These are phyloP conservation scores for Aspergillus hortae DNA, from an alignment of 2,329 filamentous ascomycete genomes.

Conservation along the genomic window DNA sequence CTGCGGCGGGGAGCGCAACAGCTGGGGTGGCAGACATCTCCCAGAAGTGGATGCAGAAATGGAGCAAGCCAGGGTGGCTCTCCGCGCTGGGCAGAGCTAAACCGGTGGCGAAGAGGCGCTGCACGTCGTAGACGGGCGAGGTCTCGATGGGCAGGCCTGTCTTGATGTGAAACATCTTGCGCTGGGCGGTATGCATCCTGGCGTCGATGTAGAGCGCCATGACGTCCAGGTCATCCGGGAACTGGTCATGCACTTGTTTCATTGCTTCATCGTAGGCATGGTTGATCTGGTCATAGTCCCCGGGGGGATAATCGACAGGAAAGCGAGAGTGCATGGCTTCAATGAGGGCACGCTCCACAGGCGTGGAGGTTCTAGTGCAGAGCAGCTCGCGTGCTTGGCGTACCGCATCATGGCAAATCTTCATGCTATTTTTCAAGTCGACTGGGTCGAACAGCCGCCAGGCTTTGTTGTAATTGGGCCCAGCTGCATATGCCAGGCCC, in stretches of 20 bases:
- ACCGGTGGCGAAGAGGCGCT: constrained; percentile 57
- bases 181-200: constrained; percentile 62
- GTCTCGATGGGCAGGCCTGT: constrained; percentile 50
- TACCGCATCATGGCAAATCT: constrained; percentile 42
- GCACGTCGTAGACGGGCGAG: constrained; percentile 43
- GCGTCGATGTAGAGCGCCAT: constrained; percentile 60
- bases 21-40: constrained; percentile 69
- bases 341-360: constrained; percentile 61
- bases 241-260: constrained; percentile 48
- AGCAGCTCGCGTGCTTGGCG: constrained; percentile 39
- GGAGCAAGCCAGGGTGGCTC: constrained; percentile 65
- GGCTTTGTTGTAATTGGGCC: constrained; percentile 74
- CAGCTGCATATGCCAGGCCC: constrained; percentile 57
- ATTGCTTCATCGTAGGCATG: constrained; percentile 58
- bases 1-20: constrained; percentile 56
- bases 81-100: constrained; percentile 48
- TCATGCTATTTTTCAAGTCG: constrained; percentile 51
- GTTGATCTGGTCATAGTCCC: constrained; percentile 53
- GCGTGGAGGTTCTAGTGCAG: constrained; percentile 28
- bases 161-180: constrained; percentile 58
- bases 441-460: constrained; percentile 65
- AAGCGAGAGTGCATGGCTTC: constrained; percentile 44
- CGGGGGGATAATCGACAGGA: constrained; percentile 47
- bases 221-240: constrained; percentile 57
- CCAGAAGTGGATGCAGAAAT: constrained; percentile 72